Percentiles rank a stretch among this genome's conserved stretches.
These are phyloP conservation scores for Arbutus unedo DNA, from an alignment of 148 eudicot species.

Conservation along the genomic window DNA sequence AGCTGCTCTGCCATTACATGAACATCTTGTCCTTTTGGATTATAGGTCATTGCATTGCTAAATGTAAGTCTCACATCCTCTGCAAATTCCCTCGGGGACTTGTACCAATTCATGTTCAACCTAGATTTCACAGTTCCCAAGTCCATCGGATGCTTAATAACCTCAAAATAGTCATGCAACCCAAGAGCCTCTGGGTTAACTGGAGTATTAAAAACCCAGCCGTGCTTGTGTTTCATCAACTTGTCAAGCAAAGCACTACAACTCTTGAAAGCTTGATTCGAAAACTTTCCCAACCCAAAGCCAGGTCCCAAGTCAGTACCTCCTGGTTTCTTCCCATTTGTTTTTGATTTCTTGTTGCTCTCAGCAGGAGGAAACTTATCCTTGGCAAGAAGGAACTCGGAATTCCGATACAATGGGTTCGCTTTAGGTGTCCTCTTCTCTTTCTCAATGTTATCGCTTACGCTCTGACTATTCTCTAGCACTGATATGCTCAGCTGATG, in stretches of 20 bases:
- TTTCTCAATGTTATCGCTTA: constrained; percentile 48
- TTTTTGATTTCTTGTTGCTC: constrained; percentile 62
- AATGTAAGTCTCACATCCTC: constrained; percentile 94
- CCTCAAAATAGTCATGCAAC: constrained; percentile 75
- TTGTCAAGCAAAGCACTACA: constrained; percentile 66
- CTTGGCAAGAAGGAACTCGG: constrained; percentile 67
- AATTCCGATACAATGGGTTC: constrained; percentile 56
- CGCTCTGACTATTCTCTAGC: constrained; percentile 47
- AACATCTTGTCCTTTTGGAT: constrained; percentile 89
- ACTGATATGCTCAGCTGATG: constrained; percentile 53
- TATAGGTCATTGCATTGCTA: constrained; percentile 87
- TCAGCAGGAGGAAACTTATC: constrained; percentile 57
- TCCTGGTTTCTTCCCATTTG: constrained; percentile 50
- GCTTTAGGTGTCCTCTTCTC: constrained; percentile 77
- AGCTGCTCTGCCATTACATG: constrained; percentile 74
- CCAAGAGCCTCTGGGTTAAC: constrained; percentile 77
- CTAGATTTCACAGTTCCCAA: constrained; percentile 87
- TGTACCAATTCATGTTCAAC: constrained; percentile 67
- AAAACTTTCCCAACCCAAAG: constrained; percentile 37
- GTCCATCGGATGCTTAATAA: constrained; percentile 89
- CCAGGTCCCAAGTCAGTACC: constrained; percentile 35
- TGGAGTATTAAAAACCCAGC: constrained; percentile 87
- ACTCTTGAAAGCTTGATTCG: constrained; percentile 54
- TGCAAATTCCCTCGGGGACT: constrained; percentile 74
- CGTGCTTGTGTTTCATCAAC: constrained; percentile 89